These are phyloP conservation scores for Fusarium verticillioides DNA, from an alignment of 2,329 filamentous ascomycete genomes.

Conservation along the genomic window DNA sequence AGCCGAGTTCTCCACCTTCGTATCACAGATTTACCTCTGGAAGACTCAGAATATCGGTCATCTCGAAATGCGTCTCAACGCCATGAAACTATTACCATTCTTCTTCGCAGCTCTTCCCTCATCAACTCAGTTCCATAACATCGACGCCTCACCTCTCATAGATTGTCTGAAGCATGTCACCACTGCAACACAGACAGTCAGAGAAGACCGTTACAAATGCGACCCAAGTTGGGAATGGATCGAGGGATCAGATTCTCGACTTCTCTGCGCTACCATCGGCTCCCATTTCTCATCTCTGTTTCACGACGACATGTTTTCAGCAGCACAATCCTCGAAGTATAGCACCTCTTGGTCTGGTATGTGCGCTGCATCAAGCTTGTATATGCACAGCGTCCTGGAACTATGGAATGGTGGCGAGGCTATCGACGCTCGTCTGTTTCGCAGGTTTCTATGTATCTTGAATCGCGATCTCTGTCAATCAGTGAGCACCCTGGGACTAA, in stretches of 20 bases:
- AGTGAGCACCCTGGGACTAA: rapidly evolving
- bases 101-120: constrained; percentile 25
- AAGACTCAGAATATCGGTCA: constrained; percentile 32
- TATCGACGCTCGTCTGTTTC: constrained; percentile 12
- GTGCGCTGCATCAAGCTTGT: constrained; percentile 20
- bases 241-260: constrained; percentile 36
- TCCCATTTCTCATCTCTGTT: constrained; percentile 34
- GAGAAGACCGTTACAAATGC: neutral
- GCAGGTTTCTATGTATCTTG: constrained; percentile 6
- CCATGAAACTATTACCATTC: constrained; percentile 32
- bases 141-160: constrained; percentile 23
- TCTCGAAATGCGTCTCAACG: constrained; percentile 25
- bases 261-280: constrained; percentile 21
- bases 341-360: constrained; percentile 34
- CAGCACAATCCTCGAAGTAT: neutral
- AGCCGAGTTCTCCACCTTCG: constrained; percentile 18
- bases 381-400: constrained; percentile 30
- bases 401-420: constrained; percentile 21
- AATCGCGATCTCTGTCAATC: constrained; percentile 16
- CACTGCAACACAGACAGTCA: neutral
- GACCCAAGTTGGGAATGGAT: constrained; percentile 39
- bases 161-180: constrained; percentile 33
- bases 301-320: neutral
- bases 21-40: constrained; percentile 31
- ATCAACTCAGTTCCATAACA: neutral